phyloP scores from a whole-genome alignment of 2,329 filamentous ascomycete species.

The Botrytis deweyae region DNA sequence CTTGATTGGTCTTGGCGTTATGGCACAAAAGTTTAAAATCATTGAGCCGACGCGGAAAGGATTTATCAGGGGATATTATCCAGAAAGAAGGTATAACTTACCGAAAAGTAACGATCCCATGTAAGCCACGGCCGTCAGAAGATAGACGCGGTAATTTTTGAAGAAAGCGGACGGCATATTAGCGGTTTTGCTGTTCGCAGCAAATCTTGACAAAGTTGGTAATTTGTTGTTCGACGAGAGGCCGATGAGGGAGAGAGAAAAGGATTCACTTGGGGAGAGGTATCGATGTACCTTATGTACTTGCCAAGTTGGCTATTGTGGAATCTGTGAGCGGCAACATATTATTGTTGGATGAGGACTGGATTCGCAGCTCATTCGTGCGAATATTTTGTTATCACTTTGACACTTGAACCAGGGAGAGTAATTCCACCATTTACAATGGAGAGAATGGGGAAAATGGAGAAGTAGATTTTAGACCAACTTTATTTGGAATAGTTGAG shows the following conservation, averaged over 20 bases:
- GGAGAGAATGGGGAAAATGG: not conserved
- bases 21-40: not conserved
- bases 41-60: not conserved
- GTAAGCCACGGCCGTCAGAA: conserved; percentile 33
- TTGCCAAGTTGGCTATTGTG: not conserved
- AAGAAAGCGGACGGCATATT: conserved; percentile 28
- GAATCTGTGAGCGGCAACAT: not conserved
- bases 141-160: conserved; percentile 31
- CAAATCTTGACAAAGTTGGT: not conserved
- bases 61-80: not conserved
- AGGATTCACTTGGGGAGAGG: not conserved
- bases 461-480: not conserved
- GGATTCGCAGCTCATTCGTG: conserved; percentile 14
- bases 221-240: conserved; percentile 13
- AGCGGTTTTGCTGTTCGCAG: conserved; percentile 1
- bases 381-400: conserved; percentile 8
- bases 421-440: conserved; percentile 20
- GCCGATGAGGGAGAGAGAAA: conserved; percentile 2
- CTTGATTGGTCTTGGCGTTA: not conserved
- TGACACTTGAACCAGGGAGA: not conserved
- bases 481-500: conserved; percentile 7
- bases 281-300: conserved; percentile 9
- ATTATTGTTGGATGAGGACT: not conserved
- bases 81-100: conserved; percentile 9
- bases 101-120: conserved; percentile 36